phyloP scores from a whole-genome alignment of 352 stramenopile genomes.

The Blastocystis sp. region DNA sequence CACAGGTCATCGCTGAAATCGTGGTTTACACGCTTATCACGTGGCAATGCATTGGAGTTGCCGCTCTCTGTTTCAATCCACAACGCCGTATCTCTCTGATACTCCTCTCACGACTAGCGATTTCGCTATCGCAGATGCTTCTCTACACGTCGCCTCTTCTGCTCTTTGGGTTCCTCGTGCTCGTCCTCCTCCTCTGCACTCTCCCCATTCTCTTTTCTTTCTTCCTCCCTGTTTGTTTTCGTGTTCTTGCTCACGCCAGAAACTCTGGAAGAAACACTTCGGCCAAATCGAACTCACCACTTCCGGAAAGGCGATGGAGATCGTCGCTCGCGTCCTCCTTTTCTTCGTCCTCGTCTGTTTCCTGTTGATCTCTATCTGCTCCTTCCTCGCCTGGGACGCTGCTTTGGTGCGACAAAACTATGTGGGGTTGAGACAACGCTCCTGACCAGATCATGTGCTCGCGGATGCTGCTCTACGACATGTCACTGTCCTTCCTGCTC shows the following conservation, averaged over 20 bases:
- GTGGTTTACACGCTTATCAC: background rate
- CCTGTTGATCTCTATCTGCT: background rate
- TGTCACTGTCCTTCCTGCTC: background rate
- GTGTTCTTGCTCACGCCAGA: background rate
- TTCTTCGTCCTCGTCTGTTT: slow-evolving; percentile 3
- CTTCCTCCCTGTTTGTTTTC: background rate
- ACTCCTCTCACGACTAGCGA: background rate
- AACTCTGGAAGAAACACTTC: slow-evolving; percentile 27
- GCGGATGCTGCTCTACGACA: background rate
- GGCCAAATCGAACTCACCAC: background rate
- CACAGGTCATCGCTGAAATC: slow-evolving; percentile 1
- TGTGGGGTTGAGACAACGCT: no score
- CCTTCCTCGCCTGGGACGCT: background rate
- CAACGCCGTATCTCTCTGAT: background rate
- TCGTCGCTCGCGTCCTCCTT: background rate
- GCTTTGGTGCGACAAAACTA: background rate
- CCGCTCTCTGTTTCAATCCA: background rate
- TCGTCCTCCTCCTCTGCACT: background rate
- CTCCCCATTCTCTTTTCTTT: slow-evolving; percentile 34
- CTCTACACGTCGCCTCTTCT: background rate
- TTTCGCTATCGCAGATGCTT: background rate
- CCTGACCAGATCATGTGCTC: no score
- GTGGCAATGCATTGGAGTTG: background rate
- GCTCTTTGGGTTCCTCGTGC: background rate
- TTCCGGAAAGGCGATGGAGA: background rate